Evolutionary conservation across 352 stramenopile genomes (phyloP), one percentile per base, ranked within the genome.

Genomic region (Elongisporangium anandrum): DNA sequence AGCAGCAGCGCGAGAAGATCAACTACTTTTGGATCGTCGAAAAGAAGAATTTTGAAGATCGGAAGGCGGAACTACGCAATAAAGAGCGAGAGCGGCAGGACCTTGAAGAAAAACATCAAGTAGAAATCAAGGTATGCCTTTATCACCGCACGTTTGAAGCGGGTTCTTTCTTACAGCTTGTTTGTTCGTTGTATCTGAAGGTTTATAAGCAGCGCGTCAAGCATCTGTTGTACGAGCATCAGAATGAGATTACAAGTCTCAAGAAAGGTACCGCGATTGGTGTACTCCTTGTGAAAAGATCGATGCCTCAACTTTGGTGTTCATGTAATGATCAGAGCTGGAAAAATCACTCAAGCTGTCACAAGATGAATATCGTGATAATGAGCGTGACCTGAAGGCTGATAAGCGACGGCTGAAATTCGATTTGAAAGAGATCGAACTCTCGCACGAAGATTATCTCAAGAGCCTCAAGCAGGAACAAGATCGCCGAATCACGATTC

Each of bases 21-120:
- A 98, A 98, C 64, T 98, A 98, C 79, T 98, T 98, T 68, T 98
- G 94, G 94, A 98, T 98, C 67, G 90, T 98, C 24, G 94, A 98
- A 67, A 98, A 98, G 75, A 98, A 98, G 64, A 96, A 97, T 58
- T 77, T 98, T 52, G 94, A 98, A 63, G 94, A 98, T 66, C 88
- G 89, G 5, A 95, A 92, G 58, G 87, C 90, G 3, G 86, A 97
- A 62, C 63, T 98, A 45, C 77, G 94, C 50, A 98, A 98, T 67
- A 98, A 98, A 64, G 93, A 98, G 60, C 77, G 94, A 54, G 94
- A 98, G 63, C 78, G 95, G 41, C 93, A 98, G 64, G 94, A 98
- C 62, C 66, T 98, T 12, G 92, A 98, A 54, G 94, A 98, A 73
- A 97, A 97, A 52, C 90, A 98, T 62, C 82, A 97, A 57, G 91